phyloP scores from a whole-genome alignment of 2,329 filamentous ascomycete genomes.

The Plenodomus lindquistii region DNA sequence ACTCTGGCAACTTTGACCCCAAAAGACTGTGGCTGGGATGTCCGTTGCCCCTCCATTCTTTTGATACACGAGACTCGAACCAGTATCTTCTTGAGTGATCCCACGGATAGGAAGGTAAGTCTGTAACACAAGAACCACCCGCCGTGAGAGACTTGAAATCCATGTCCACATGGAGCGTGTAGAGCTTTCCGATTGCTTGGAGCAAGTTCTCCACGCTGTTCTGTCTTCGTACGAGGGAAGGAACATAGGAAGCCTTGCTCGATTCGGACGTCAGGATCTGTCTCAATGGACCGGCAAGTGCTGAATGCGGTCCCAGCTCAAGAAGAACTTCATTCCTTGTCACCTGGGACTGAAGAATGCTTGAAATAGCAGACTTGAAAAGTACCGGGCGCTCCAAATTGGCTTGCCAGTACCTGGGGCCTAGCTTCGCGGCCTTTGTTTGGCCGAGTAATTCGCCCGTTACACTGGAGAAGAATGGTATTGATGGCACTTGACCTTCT shows the following conservation, averaged over 20 bases:
- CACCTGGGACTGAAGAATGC: neutral
- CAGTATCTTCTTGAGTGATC: slow-evolving; percentile 15
- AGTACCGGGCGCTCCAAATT: slow-evolving; percentile 17
- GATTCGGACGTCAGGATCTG: slow-evolving; percentile 6
- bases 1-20: slow-evolving; percentile 1
- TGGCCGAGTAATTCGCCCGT: slow-evolving; percentile 2
- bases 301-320: slow-evolving; percentile 19
- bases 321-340: slow-evolving; percentile 5
- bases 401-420: slow-evolving; percentile 16
- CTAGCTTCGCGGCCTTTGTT: neutral
- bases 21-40: slow-evolving; percentile 15
- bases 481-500: neutral
- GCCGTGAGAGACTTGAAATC: slow-evolving; percentile 3
- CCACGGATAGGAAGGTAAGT: slow-evolving; percentile 20
- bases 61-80: slow-evolving; percentile 14
- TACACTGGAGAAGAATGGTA: slow-evolving; percentile 14
- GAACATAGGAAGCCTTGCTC: neutral
- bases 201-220: slow-evolving; percentile 1
- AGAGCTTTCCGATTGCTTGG: slow-evolving; percentile 13
- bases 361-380: slow-evolving; percentile 5
- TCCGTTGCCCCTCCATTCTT: slow-evolving; percentile 4
- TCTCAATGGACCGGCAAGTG: slow-evolving; percentile 11
- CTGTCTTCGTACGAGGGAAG: neutral
- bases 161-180: slow-evolving; percentile 1
- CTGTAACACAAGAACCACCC: neutral